Percentiles rank a stretch among this genome's conserved stretches.
Conservation (phyloP, 441 rosid genomes). For the Pelargonium cotyledonis region DNA sequence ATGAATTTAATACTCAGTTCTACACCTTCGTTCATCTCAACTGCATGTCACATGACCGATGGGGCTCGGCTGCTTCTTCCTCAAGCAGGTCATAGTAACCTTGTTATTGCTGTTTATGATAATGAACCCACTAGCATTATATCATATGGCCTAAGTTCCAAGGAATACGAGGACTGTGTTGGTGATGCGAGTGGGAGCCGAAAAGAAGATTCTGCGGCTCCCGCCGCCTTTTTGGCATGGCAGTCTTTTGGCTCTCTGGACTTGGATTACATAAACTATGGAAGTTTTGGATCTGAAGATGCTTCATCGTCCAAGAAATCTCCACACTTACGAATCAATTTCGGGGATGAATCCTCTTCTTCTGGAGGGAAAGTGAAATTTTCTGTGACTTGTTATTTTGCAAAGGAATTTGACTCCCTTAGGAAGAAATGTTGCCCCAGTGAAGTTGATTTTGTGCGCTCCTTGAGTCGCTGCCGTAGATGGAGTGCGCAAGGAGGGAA, state of each 20-base stretch:
- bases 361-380: conserved; percentile 57
- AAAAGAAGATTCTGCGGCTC: conserved; percentile 41
- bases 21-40: conserved; percentile 43
- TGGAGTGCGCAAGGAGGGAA: conserved; percentile 99
- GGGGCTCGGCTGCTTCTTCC: conserved; percentile 75
- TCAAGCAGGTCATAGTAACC: conserved; percentile 51
- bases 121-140: conserved; percentile 94
- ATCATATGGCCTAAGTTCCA: conserved; percentile 65
- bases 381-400: conserved; percentile 85
- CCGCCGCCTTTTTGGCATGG: conserved; percentile 55
- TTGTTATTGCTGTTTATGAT: conserved; percentile 79
- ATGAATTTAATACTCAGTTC: conserved; percentile 48
- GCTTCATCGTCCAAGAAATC: conserved; percentile 43
- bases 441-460: conserved; percentile 75
- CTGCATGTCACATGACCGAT: conserved; percentile 57
- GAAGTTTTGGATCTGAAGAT: conserved; percentile 54
- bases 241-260: conserved; percentile 62
- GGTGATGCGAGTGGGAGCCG: conserved; percentile 27
- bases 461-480: conserved; percentile 93
- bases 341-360: conserved; percentile 57
- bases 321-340: conserved; percentile 67
- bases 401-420: conserved; percentile 73
- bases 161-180: conserved; percentile 63
- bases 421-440: conserved; percentile 81
- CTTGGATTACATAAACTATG: conserved; percentile 47